These are phyloP conservation scores for Aspergillus costaricaensis DNA, from an alignment of 2,329 filamentous ascomycete species.

Conservation along the genomic window DNA sequence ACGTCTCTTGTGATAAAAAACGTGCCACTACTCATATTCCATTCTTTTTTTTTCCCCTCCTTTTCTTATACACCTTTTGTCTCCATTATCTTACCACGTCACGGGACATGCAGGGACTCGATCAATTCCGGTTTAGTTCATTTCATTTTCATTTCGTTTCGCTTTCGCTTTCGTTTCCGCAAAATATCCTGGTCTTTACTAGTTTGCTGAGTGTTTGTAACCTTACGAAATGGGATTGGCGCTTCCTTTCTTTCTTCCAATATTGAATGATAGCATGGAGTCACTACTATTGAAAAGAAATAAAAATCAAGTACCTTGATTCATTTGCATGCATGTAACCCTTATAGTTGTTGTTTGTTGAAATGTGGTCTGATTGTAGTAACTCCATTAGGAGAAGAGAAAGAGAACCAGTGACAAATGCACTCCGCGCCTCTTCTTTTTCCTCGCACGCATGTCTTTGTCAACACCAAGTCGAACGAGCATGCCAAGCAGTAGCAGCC, in stretches of 20 bases:
- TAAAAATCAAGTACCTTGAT: too few relatives aligned
- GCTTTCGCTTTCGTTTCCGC: neutral
- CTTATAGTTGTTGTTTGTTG: too few relatives aligned
- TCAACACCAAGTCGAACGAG: too few relatives aligned
- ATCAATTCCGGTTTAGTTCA: neutral
- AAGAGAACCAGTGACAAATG: too few relatives aligned
- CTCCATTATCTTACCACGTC: neutral
- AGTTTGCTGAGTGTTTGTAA: neutral
- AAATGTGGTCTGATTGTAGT: too few relatives aligned
- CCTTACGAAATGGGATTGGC: neutral
- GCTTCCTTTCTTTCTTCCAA: neutral
- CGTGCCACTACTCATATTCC: neutral
- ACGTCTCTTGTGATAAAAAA: neutral
- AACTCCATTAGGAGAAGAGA: too few relatives aligned
- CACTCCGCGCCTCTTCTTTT: too few relatives aligned
- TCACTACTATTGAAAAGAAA: too few relatives aligned
- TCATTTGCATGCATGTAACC: too few relatives aligned
- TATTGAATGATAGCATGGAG: too few relatives aligned
- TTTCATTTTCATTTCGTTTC: neutral
- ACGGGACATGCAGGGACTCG: neutral
- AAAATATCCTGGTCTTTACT: constrained; percentile 2
- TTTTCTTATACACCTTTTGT: neutral
- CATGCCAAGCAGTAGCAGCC: too few relatives aligned
- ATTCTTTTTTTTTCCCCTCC: neutral
- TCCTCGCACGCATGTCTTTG: too few relatives aligned